Base-by-base conservation (phyloP, 1,284 basidiomycete species). In the Ceratobasidium theobromae region DNA sequence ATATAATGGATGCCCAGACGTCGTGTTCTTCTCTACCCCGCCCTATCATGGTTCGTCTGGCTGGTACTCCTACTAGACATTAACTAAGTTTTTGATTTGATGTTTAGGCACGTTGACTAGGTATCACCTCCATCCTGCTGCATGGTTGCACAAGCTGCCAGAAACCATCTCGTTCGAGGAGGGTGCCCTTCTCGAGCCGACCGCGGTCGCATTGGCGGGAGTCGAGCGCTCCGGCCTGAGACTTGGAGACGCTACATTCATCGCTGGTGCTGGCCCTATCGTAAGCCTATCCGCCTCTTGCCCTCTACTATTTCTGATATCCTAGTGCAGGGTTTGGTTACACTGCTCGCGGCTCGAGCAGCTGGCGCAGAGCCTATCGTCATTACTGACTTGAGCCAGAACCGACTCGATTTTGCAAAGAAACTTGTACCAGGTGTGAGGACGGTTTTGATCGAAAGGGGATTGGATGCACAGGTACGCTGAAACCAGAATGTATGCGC, bases 341-440 rank as follows among this genome's bases (percentile, higher is more conserved):
- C 80, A 23, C 76, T 83, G 1, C 76, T 82, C 30, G 78, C 80
- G 4, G 78, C 78, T 9, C 76, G 74, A 33, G 82, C 82, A 8
- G 79, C 81, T 2, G 82, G 82, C 1, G 81, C 80, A 55, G 75
- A 76, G 14, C 81, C 82, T 3, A 81, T 84, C 69, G 79, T 81
- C 60, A 77, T 79, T 64, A 82, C 81, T 62, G 82, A 83, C 72
- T 75, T 84, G 18, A 74, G 78, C 45, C 72, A 74, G 45, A 77
- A 78, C 25, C 77, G 82, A 2, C 76, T 83, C 48, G 78, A 79
- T 28, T 82, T 83, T 66, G 82, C 81, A 4, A 76, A 79, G 69
- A 77, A 73, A 53, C 75, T 83, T 67, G 76, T 81, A 0, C 79
- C 80, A 0, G 73, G 71, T 16, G 81, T 82, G 11, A 69, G 73